Evolutionary conservation across 106 monocot genomes (phyloP).

Genomic region (Vanilla planifolia): DNA sequence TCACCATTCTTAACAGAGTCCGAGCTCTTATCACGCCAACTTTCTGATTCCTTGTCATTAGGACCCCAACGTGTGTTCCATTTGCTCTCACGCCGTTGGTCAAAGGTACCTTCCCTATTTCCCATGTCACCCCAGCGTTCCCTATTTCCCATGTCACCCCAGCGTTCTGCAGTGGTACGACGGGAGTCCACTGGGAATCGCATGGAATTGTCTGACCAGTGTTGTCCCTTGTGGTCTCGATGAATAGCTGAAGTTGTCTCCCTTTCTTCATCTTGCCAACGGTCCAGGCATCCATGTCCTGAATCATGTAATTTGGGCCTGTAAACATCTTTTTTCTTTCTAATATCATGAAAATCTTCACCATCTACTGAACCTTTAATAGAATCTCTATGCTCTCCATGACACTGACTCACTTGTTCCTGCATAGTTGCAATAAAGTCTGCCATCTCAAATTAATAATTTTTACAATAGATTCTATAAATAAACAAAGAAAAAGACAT

Average conservation of each 20-base stretch:
- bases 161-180: constrained; percentile 41
- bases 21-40: constrained; percentile 56
- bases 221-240: constrained; percentile 45
- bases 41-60: constrained; percentile 66
- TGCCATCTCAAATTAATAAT: background rate
- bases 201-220: constrained; percentile 42
- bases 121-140: constrained; percentile 53
- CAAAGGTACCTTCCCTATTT: constrained; percentile 43
- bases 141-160: constrained; percentile 46
- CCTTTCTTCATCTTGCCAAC: constrained; percentile 97
- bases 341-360: constrained; percentile 37
- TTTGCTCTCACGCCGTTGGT: constrained; percentile 83
- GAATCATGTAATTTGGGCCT: constrained; percentile 48
- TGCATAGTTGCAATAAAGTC: constrained; percentile 9
- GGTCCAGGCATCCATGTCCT: constrained; percentile 53
- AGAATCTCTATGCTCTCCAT: constrained; percentile 29
- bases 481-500: too few relatives aligned
- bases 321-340: constrained; percentile 57
- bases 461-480: background rate
- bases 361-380: constrained; percentile 22
- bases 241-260: constrained; percentile 50
- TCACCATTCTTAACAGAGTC: constrained; percentile 33
- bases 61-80: constrained; percentile 94
- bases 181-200: constrained; percentile 32
- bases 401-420: constrained; percentile 33